These are phyloP conservation scores for Escovopsis sp. DNA, from an alignment of 2,329 filamentous ascomycete species.

Conservation along the genomic window DNA sequence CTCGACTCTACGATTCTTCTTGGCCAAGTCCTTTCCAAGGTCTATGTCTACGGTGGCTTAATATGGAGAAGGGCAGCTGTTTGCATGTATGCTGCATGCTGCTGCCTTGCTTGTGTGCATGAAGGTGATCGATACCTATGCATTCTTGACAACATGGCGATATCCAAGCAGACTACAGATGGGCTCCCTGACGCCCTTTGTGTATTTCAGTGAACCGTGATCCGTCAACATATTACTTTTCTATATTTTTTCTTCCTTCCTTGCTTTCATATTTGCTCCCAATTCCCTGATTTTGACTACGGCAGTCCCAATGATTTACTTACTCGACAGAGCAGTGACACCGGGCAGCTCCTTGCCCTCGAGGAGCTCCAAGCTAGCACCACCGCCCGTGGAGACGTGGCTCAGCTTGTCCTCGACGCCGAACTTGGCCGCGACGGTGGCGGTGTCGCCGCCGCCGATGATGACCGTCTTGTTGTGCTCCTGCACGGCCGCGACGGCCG, in stretches of 20 bases:
- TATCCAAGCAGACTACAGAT: constrained; percentile 16
- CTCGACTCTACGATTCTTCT: too few species aligned
- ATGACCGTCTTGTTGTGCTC: constrained; percentile 82
- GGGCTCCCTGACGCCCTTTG: constrained; percentile 18
- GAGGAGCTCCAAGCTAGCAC: constrained; percentile 86
- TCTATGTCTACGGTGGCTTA: too few species aligned
- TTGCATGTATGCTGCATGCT: not conserved
- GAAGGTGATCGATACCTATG: not conserved
- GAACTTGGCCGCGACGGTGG: constrained; percentile 95
- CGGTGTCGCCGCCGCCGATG: constrained; percentile 95
- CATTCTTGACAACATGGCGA: not conserved
- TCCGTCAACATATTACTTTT: too few species aligned
- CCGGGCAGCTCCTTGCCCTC: constrained; percentile 95
- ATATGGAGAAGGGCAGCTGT: too few species aligned
- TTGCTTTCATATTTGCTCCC: constrained; percentile 7
- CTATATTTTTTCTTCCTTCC: constrained; percentile 12
- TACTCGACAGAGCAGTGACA: constrained; percentile 77
- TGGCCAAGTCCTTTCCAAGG: too few species aligned
- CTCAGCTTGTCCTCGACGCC: constrained; percentile 91
- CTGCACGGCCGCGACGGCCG: constrained; percentile 66
- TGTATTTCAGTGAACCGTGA: not conserved
- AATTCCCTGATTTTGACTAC: not conserved
- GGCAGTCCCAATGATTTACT: constrained; percentile 29
- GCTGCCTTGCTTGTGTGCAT: too few species aligned
- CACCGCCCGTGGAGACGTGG: constrained; percentile 94